phyloP scores from a whole-genome alignment of 768 basidiomycete genomes.

The Suillus bovinus region DNA sequence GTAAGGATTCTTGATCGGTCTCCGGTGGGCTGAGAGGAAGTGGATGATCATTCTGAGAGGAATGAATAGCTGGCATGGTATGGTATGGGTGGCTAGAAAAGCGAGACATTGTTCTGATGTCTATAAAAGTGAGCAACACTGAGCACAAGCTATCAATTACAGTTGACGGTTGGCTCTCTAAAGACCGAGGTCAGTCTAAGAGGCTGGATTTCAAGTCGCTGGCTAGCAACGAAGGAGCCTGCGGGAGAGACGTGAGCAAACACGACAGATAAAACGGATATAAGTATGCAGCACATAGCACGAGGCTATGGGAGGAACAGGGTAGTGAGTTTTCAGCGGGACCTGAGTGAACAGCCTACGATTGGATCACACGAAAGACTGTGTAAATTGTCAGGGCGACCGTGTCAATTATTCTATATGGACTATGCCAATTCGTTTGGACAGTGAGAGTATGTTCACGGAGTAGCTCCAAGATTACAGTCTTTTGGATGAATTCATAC shows the following conservation, averaged over 20 bases:
- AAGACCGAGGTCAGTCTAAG: slow-evolving; percentile 1
- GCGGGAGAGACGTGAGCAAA: not conserved
- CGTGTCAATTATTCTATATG: slow-evolving; percentile 17
- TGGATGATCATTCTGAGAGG: slow-evolving; percentile 26
- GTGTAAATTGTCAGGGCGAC: slow-evolving; percentile 34
- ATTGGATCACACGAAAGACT: slow-evolving; percentile 23
- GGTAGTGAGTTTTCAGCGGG: slow-evolving; percentile 18
- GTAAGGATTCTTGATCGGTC: slow-evolving; percentile 25
- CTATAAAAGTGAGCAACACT: not conserved
- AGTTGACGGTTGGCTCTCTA: not conserved
- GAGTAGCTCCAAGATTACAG: not conserved
- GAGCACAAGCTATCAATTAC: not conserved
- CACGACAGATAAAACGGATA: slow-evolving; percentile 9
- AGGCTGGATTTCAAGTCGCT: not conserved
- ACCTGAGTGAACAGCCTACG: slow-evolving; percentile 11
- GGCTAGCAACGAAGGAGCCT: slow-evolving; percentile 8
- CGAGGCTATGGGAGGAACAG: slow-evolving; percentile 21
- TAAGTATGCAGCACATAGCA: slow-evolving; percentile 13
- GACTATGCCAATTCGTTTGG: not conserved
- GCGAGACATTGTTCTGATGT: slow-evolving; percentile 39
- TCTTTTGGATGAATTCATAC: not conserved
- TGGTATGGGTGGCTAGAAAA: slow-evolving; percentile 43
- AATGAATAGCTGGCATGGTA: slow-evolving; percentile 39
- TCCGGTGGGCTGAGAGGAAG: slow-evolving; percentile 44
- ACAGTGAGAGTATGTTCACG: slow-evolving; percentile 15